A percentile compares a stretch with the other conserved stretches of the same genome.
phyloP scores from a whole-genome alignment of 148 eudicot genomes.

The Rhododendron vialii region DNA sequence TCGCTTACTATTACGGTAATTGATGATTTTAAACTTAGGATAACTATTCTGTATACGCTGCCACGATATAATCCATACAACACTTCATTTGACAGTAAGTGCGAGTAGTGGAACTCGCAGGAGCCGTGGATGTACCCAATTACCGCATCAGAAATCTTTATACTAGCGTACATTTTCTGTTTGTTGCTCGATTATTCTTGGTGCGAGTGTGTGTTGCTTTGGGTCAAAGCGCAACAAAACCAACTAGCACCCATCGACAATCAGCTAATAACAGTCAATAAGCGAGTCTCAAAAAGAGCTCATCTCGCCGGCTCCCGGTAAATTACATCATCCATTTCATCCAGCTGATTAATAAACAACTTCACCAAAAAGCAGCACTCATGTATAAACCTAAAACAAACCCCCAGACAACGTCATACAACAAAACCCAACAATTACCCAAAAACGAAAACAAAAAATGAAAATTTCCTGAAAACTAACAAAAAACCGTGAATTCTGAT shows the following conservation, averaged over 20 bases:
- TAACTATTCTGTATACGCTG: not conserved
- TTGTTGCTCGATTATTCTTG: not conserved
- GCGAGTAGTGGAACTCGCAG: not conserved
- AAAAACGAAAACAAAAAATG: not conserved
- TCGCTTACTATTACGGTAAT: not conserved
- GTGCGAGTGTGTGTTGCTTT: not conserved
- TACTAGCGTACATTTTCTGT: no score
- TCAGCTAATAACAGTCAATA: not conserved
- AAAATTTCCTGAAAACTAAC: not conserved
- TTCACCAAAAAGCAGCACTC: not conserved
- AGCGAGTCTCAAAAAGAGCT: not conserved
- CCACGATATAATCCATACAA: not conserved
- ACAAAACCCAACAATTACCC: not conserved
- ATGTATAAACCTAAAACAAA: not conserved
- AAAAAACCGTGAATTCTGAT: not conserved
- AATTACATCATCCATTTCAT: not conserved
- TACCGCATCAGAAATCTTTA: not conserved
- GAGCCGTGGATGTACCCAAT: not conserved
- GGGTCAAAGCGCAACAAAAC: not conserved
- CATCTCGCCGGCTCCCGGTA: not conserved
- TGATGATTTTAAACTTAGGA: not conserved
- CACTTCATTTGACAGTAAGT: not conserved
- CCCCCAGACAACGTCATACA: not conserved
- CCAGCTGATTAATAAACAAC: not conserved
- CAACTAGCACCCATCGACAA: not conserved